Evolutionary conservation across 2,329 filamentous ascomycete species (phyloP).

Genomic region (Penicillium sp.): DNA sequence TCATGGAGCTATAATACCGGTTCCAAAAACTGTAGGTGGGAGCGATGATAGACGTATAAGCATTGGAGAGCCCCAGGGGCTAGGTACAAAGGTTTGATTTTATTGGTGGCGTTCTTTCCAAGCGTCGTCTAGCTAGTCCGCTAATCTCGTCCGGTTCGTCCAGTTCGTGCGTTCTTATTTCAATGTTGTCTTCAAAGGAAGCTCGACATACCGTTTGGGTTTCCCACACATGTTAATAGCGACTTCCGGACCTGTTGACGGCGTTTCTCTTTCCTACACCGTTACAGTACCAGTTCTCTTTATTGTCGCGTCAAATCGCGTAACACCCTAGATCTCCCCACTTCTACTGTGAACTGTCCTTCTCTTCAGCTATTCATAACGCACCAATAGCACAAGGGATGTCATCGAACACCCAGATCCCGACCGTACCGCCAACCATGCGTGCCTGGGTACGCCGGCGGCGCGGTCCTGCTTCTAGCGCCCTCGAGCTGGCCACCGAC

Average conservation of each 20-base stretch:
- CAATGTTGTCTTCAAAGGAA: neutral
- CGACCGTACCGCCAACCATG: conserved; percentile 4
- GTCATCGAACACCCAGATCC: neutral
- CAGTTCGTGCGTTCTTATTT: too few relatives aligned
- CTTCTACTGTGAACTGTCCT: neutral
- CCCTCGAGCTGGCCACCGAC: conserved; percentile 5
- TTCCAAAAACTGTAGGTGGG: too few relatives aligned
- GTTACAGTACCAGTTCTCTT: neutral
- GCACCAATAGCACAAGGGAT: neutral
- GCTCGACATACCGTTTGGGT: neutral
- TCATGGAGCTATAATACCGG: too few relatives aligned
- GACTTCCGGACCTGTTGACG: too few relatives aligned
- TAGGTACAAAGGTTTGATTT: too few relatives aligned
- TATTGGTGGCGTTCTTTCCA: too few relatives aligned
- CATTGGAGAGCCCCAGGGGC: too few relatives aligned
- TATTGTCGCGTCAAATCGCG: neutral
- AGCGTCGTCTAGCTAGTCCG: too few relatives aligned
- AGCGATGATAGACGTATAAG: too few relatives aligned
- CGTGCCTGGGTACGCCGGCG: conserved; percentile 11
- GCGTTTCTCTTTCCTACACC: neutral
- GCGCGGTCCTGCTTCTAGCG: neutral
- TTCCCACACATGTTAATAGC: neutral
- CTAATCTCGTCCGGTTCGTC: too few relatives aligned
- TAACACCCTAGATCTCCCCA: neutral
- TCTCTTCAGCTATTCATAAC: neutral